Conservation (phyloP, 495 filamentous ascomycete species). For the Talaromyces thailandensis region DNA sequence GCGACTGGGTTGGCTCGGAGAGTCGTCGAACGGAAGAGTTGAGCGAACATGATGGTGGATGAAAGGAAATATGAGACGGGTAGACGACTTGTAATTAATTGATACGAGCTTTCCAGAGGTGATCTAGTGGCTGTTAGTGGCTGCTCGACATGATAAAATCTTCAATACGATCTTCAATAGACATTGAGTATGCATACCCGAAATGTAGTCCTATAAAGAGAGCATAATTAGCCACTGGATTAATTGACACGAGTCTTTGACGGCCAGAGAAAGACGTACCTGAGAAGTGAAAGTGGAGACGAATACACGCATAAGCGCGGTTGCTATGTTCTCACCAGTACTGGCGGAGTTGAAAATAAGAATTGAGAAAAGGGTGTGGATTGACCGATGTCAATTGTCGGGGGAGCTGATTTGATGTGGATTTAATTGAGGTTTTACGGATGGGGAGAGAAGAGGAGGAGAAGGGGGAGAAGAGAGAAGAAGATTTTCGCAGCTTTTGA, state of each 20-base stretch:
- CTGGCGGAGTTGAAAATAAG: slow-evolving; percentile 6
- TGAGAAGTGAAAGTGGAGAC: slow-evolving; percentile 93
- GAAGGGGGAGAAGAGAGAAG: slow-evolving; percentile 7
- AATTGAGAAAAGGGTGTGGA: slow-evolving; percentile 8
- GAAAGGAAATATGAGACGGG: slow-evolving; percentile 9
- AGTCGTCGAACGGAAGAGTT: slow-evolving; percentile 50
- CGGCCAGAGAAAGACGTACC: slow-evolving; percentile 45
- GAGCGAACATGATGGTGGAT: slow-evolving; percentile 56
- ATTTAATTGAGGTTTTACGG: not conserved
- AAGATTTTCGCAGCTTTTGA: not conserved
- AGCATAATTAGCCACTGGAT: slow-evolving; percentile 12
- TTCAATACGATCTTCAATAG: slow-evolving; percentile 10
- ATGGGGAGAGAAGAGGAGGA: slow-evolving; percentile 16
- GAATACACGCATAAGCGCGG: slow-evolving; percentile 89
- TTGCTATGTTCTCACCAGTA: slow-evolving; percentile 35
- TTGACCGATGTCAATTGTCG: slow-evolving; percentile 7
- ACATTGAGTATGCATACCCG: slow-evolving; percentile 44
- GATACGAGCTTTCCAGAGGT: slow-evolving; percentile 92
- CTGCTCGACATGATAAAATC: not conserved
- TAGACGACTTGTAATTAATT: slow-evolving; percentile 47
- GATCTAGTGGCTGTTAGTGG: slow-evolving; percentile 53
- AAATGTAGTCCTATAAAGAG: slow-evolving; percentile 75
- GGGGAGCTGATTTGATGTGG: slow-evolving; percentile 15
- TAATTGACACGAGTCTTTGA: slow-evolving; percentile 10
- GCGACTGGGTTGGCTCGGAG: slow-evolving; percentile 42